Evolutionary conservation across 805 yeast species (phyloP), one percentile per base, ranked within the genome.

Genomic region (Pichia deserticola): DNA sequence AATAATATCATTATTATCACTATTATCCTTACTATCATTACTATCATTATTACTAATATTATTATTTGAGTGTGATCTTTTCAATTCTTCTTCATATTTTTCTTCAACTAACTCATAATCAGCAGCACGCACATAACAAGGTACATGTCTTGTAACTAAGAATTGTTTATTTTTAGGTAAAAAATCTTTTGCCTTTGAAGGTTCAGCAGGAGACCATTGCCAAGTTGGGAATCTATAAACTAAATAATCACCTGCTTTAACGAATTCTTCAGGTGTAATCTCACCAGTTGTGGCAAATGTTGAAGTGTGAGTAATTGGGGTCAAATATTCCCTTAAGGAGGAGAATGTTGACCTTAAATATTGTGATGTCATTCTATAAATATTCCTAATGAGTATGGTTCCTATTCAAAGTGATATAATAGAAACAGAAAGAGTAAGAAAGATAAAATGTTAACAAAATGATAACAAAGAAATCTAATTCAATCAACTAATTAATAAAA

Each of bases 171-270:
- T 90, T 1, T 70, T 69, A 1, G 99, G 99, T 51, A 93, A 68
- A 58, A 89, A 93, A 54, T 80, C 84, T 54, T 82, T 78, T 44
- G 63, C 69, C 56, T 74, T 76, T 8, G 75, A 70, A 12, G 72
- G 66, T 13, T 84, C 77, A 1, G 84, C 81, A 4, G 79, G 70
- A 3, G 79, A 70, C 99, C 99, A 93, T 54, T 82, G 81, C 99
- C 99, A 93, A 0, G 98, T 93, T 3, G 99, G 98, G 64, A 93
- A 93, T 72, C 85, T 87, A 66, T 81, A 83, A 34, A 84, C 90
- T 51, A 93, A 70, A 66, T 89, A 93, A 65, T 93, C 97, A 27
- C 99, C 99, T 4, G 99, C 97, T 49, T 72, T 73, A 9, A 89
- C 92, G 68, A 93, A 93, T 65, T 93, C 99, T 48, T 88, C 96